phyloP scores from a whole-genome alignment of 2,329 filamentous ascomycete species.

The Pezizomycotina sp. region DNA sequence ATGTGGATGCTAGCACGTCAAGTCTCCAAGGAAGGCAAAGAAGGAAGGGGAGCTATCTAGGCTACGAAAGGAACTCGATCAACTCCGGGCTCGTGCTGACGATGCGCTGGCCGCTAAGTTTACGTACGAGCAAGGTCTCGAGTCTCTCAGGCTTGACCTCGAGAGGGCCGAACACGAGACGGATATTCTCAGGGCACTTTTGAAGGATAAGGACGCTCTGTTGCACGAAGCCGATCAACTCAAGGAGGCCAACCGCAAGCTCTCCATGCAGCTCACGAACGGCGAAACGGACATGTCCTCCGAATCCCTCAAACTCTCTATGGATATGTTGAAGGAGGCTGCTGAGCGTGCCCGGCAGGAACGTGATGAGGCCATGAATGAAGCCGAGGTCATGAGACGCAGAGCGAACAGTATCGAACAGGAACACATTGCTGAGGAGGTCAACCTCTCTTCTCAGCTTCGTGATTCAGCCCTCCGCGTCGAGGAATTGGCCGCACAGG shows the following conservation, averaged over 20 bases:
- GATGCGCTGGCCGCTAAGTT: conserved; percentile 92
- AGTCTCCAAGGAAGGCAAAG: no score
- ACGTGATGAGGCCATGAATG: conserved; percentile 52
- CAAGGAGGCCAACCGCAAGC: conserved; percentile 47
- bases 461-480: conserved; percentile 58
- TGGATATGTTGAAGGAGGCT: conserved; percentile 49
- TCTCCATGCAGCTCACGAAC: conserved; percentile 34
- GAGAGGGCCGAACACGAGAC: conserved; percentile 93
- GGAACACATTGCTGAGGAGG: conserved; percentile 40
- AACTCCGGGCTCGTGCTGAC: conserved; percentile 70
- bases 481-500: conserved; percentile 61
- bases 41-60: no score
- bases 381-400: conserved; percentile 44
- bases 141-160: conserved; percentile 85
- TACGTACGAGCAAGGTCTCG: conserved; percentile 80
- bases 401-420: conserved; percentile 48
- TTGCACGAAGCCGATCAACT: conserved; percentile 22
- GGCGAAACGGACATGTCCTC: conserved; percentile 35
- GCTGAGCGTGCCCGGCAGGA: conserved; percentile 54
- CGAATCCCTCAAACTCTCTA: conserved; percentile 51
- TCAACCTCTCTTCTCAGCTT: conserved; percentile 51
- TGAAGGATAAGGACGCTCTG: conserved; percentile 57
- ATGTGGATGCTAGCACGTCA: no score
- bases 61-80: no score
- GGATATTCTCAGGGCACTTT: conserved; percentile 56